These are phyloP conservation scores for Phylloporus sp. DNA, from an alignment of 768 basidiomycete genomes.

Conservation along the genomic window DNA sequence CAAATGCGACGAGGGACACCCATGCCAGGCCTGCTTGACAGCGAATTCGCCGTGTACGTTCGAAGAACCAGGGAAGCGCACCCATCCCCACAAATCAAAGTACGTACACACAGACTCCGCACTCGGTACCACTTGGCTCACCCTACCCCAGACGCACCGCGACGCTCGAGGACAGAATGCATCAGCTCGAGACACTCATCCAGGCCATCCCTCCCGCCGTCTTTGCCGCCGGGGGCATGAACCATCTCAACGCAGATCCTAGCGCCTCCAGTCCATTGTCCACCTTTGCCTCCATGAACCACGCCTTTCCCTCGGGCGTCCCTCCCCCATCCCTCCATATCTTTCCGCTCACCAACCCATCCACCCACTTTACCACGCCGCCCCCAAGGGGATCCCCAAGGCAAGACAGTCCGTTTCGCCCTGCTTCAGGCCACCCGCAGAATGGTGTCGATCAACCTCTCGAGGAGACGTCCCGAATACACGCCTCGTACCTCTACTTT, in stretches of 20 bases:
- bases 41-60: constrained; percentile 81
- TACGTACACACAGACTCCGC: constrained; percentile 34
- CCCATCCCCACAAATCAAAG: constrained; percentile 87
- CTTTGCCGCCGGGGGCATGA: constrained; percentile 55
- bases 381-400: constrained; percentile 41
- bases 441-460: constrained; percentile 39
- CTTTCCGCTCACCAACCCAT: constrained; percentile 77
- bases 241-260: constrained; percentile 33
- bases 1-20: constrained; percentile 86
- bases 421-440: constrained; percentile 35
- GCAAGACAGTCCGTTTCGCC: constrained; percentile 42
- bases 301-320: constrained; percentile 49
- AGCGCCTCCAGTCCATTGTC: constrained; percentile 30
- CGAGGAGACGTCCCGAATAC: constrained; percentile 59
- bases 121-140: constrained; percentile 7
- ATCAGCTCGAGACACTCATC: constrained; percentile 79
- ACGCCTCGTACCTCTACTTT: constrained; percentile 79
- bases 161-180: constrained; percentile 84
- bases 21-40: constrained; percentile 82
- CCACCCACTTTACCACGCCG: constrained; percentile 61
- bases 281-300: constrained; percentile 37
- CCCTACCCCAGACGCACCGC: constrained; percentile 55
- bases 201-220: constrained; percentile 80
- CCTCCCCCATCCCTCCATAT: constrained; percentile 76
- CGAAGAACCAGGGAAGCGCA: constrained; percentile 81